Evolutionary conservation across 2,329 filamentous ascomycete genomes (phyloP).

Genomic region (Verticillium albo-atrum): DNA sequence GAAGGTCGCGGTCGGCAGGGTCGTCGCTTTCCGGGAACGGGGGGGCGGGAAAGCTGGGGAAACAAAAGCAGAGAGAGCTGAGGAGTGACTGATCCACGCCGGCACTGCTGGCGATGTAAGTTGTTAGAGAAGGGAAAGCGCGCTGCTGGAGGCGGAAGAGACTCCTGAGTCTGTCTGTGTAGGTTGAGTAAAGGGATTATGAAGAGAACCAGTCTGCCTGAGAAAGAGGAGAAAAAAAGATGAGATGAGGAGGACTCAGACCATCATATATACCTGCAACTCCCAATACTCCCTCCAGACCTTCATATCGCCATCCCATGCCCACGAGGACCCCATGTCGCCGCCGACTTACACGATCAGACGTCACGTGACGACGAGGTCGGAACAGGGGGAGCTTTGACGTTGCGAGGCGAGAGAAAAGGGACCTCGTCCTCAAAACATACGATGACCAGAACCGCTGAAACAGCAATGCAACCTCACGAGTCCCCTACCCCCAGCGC

Average conservation of each 20-base stretch:
- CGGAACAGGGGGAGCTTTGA: not conserved
- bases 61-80: constrained; percentile 12
- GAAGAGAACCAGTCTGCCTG: constrained; percentile 2
- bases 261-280: not conserved
- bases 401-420: not conserved
- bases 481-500: not conserved
- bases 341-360: constrained; percentile 6
- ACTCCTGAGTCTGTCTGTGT: not conserved
- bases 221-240: not conserved
- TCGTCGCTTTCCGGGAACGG: constrained; percentile 11
- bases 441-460: constrained; percentile 3
- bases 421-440: not conserved
- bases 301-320: not conserved
- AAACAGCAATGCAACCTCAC: constrained; percentile 10
- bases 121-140: not conserved
- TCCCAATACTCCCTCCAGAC: not conserved
- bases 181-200: not conserved
- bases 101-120: constrained; percentile 4
- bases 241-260: not conserved
- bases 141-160: constrained; percentile 1
- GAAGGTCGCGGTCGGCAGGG: constrained; percentile 8
- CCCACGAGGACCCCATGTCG: not conserved
- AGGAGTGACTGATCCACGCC: constrained; percentile 12
- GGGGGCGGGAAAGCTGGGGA: constrained; percentile 15
- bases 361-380: not conserved